These are phyloP conservation scores for Saccharomyces hybrid DNA, from an alignment of 1,139 yeast genomes.

Conservation along the genomic window DNA sequence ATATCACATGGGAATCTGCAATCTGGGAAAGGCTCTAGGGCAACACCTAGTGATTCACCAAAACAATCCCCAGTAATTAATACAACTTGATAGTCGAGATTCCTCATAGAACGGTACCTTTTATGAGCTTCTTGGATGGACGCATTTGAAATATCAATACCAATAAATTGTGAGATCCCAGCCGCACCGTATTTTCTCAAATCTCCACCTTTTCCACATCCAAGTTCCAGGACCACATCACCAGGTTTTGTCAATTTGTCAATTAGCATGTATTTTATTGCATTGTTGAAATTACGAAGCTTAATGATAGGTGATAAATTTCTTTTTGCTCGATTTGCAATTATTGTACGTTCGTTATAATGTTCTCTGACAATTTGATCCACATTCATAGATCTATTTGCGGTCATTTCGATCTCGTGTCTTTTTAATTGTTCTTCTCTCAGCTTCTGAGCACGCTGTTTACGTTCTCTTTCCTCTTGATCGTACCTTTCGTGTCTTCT, in stretches of 20 bases:
- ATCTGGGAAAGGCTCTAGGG: constrained; percentile 60
- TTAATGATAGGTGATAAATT: constrained; percentile 77
- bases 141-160: constrained; percentile 85
- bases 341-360: constrained; percentile 76
- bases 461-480: constrained; percentile 25
- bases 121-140: constrained; percentile 78
- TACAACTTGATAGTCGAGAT: constrained; percentile 58
- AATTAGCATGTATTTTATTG: constrained; percentile 80
- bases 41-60: constrained; percentile 56
- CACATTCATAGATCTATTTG: constrained; percentile 27
- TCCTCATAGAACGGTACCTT: constrained; percentile 53
- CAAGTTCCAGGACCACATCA: constrained; percentile 67
- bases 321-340: constrained; percentile 57
- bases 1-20: constrained; percentile 77
- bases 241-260: constrained; percentile 52
- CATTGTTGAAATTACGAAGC: constrained; percentile 82
- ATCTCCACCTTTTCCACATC: constrained; percentile 99
- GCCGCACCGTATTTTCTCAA: constrained; percentile 80
- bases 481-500: constrained; percentile 28
- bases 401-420: constrained; percentile 31
- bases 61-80: constrained; percentile 92
- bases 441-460: constrained; percentile 24
- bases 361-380: constrained; percentile 67
- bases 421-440: constrained; percentile 32
- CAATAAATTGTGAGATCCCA: constrained; percentile 67